Base-by-base conservation (phyloP, 2,329 filamentous ascomycete species). In the Escovopsis weberi region DNA sequence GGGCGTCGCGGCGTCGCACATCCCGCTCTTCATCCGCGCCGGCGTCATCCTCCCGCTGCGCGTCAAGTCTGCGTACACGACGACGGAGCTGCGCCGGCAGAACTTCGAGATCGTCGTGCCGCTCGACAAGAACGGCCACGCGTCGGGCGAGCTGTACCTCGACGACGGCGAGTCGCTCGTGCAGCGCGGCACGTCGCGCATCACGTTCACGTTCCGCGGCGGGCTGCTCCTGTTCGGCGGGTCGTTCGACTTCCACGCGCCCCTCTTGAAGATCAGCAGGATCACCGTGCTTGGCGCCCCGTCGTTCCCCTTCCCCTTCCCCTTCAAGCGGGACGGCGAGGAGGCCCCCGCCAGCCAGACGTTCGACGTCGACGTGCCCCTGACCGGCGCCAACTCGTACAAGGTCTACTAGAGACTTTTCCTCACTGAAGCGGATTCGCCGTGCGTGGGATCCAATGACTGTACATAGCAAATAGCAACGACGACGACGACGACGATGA, bases 81-180 rank as follows among this genome's bases (percentile, higher is more conserved):
- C 80, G 1, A 69, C 68, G 0, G 72, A 71, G 37, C 62, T 84
- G 33, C 69, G 80, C 36, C 68, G 74, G 49, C 66, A 82, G 51
- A 67, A 78, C 50, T 89, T 89, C 62, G 71, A 80, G 55, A 63
- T 93, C 40, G 53, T 89, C 33, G 69, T 93, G 37, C 80, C 84
- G 0, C 70, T 82, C 0, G 75, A 71, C 6, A 53, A 56, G 1
- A 64, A 80, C 41, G 82, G 80, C 3, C 73, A 63, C 6, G 85
- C 85, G 0, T 58, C 55, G 1, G 85, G 85, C 0, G 66, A 68
- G 41, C 64, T 91, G 44, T 91, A 88, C 56, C 62, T 91, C 5
- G 85, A 91, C 50, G 85, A 93, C 47, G 85, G 85, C 8, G 76
- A 78, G 45, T 78, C 72, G 26, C 51, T 88, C 40, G 63, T 73